Evolutionary conservation across 352 stramenopile species (phyloP).

Genomic region (Pythium monospermum): DNA sequence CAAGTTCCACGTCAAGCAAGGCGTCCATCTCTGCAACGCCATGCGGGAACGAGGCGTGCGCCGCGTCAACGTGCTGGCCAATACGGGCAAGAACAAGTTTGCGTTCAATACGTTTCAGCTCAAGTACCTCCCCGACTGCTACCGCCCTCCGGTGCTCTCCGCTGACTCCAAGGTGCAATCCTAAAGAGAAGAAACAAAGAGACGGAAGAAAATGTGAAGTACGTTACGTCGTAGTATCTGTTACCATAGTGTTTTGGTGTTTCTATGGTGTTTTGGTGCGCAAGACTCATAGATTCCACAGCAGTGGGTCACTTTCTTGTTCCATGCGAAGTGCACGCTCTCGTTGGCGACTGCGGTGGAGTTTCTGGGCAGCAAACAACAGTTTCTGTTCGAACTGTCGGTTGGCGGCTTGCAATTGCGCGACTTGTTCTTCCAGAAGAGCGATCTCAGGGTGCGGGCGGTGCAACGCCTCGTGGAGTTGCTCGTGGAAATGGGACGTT

Average conservation of each 20-base stretch:
- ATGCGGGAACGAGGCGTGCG: slow-evolving; percentile 85
- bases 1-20: slow-evolving; percentile 85
- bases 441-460: slow-evolving; percentile 46
- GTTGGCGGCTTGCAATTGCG: slow-evolving; percentile 32
- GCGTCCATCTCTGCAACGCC: slow-evolving; percentile 77
- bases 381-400: slow-evolving; percentile 57
- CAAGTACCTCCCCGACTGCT: slow-evolving; percentile 95
- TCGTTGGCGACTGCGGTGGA: slow-evolving; percentile 61
- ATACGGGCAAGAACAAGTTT: slow-evolving; percentile 91
- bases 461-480: slow-evolving; percentile 42
- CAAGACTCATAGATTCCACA: slow-evolving; percentile 53
- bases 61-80: slow-evolving; percentile 79
- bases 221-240: neutral
- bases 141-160: slow-evolving; percentile 84
- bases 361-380: slow-evolving; percentile 65
- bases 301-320: slow-evolving; percentile 40
- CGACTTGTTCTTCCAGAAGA: slow-evolving; percentile 35
- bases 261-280: neutral
- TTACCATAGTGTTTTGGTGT: slow-evolving; percentile 16
- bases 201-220: neutral
- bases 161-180: slow-evolving; percentile 73
- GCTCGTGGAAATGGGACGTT: slow-evolving; percentile 30
- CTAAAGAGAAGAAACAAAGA: slow-evolving; percentile 21
- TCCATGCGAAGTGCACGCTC: slow-evolving; percentile 62
- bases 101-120: slow-evolving; percentile 97